Evolutionary conservation across 352 stramenopile genomes (phyloP).

Genomic region (Aphanomyces cochlioides): DNA sequence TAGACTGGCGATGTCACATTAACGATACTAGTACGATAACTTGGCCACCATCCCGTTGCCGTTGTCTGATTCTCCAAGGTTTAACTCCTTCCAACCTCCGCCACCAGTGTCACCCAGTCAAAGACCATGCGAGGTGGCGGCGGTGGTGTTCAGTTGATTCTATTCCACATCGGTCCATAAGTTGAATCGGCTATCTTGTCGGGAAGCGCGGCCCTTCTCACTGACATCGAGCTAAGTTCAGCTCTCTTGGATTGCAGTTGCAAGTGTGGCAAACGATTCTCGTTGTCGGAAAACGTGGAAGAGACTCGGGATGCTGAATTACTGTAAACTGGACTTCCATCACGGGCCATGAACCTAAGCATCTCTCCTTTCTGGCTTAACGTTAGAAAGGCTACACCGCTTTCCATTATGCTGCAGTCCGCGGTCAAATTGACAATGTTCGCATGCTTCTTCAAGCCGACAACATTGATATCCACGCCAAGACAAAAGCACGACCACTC

Average conservation of each 20-base stretch:
- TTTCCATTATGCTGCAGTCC: conserved; percentile 65
- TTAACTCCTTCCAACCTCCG: conserved; percentile 31
- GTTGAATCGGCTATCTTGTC: no score
- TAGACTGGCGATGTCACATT: conserved; percentile 27
- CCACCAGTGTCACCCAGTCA: conserved; percentile 33
- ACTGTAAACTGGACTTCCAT: no score
- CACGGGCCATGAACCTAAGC: neutral
- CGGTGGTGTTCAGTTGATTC: conserved; percentile 22
- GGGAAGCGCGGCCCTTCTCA: no score
- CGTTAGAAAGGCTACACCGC: conserved; percentile 54
- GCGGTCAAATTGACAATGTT: conserved; percentile 39
- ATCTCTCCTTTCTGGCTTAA: neutral
- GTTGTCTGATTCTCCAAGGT: conserved; percentile 24
- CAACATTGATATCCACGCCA: neutral
- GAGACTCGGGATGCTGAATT: no score
- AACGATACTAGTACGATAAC: conserved; percentile 25
- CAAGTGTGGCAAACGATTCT: no score
- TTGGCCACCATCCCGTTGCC: conserved; percentile 29
- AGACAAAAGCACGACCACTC: conserved; percentile 6
- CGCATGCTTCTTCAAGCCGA: neutral
- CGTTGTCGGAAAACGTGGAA: no score
- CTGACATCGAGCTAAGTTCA: no score
- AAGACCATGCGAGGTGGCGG: conserved; percentile 1
- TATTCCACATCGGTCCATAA: no score
- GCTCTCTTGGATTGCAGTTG: no score